phyloP scores from a whole-genome alignment of 2,329 filamentous ascomycete species.

The Diaporthe velutina region DNA sequence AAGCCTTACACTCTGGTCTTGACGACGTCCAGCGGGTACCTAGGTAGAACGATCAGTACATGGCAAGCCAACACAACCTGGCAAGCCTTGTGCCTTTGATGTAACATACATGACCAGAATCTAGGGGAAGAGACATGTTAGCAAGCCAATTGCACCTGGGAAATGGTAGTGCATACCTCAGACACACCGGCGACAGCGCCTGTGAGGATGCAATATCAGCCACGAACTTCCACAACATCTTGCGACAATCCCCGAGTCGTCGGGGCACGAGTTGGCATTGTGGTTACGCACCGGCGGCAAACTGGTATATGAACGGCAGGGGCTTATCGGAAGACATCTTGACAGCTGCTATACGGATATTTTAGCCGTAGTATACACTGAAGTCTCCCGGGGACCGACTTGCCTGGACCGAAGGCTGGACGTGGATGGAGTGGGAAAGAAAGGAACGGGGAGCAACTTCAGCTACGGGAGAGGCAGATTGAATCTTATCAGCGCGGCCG shows the following conservation, averaged over 20 bases:
- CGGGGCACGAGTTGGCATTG: slow-evolving; percentile 35
- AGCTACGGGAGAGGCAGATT: slow-evolving; percentile 3
- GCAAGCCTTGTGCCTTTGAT: slow-evolving; percentile 27
- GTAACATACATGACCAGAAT: slow-evolving; percentile 84
- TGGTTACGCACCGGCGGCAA: slow-evolving; percentile 82
- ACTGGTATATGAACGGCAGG: slow-evolving; percentile 93
- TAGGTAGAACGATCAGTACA: slow-evolving; percentile 53
- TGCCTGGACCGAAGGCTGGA: slow-evolving; percentile 30
- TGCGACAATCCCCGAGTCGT: slow-evolving; percentile 40
- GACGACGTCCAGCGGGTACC: slow-evolving; percentile 98
- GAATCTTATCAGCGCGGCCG: slow-evolving; percentile 23
- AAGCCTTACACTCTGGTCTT: slow-evolving; percentile 91
- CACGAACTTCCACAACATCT: slow-evolving; percentile 39
- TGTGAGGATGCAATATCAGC: slow-evolving; percentile 53
- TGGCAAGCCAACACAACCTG: slow-evolving; percentile 40
- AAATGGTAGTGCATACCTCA: slow-evolving; percentile 74
- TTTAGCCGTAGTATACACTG: neutral
- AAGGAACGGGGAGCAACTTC: slow-evolving; percentile 3
- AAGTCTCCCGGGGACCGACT: neutral
- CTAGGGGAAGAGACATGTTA: slow-evolving; percentile 59
- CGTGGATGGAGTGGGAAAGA: neutral
- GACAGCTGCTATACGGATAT: slow-evolving; percentile 43
- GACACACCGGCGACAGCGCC: slow-evolving; percentile 97
- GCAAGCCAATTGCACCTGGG: slow-evolving; percentile 42
- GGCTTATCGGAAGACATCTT: slow-evolving; percentile 78